Base-by-base conservation (phyloP, 1,284 basidiomycete species). In the Sporisorium scitamineum region DNA sequence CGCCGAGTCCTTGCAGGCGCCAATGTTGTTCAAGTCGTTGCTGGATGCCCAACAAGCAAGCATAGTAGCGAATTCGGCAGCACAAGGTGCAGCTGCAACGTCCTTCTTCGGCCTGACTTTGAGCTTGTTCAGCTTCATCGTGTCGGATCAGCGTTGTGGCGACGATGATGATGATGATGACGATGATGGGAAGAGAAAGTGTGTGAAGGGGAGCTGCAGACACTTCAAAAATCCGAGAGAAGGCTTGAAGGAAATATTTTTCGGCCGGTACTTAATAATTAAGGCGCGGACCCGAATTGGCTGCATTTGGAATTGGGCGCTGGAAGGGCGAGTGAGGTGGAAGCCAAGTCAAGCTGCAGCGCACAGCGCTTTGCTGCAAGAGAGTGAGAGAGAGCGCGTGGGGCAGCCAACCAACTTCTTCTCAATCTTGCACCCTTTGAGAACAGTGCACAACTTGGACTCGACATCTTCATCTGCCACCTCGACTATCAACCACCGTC, bases 41-140 rank as follows among this genome's bases (percentile, higher is more conserved):
- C 90, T 89, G 18, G 92, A 91, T n/a, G 94, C 93, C 93, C 94
- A 96, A 87, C 95, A 97, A 51, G 91, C 90, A 41, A 97, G 90
- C 91, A 97, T 93, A 56, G 90, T 87, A 13, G 91, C 89, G 64
- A 97, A 89, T 86, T 95, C 92, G 27, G 90, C 87, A 16, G 90
- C 90, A 84, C 94, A 94, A 69, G 92, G 88, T 53, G 89, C 90
- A 48, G 88, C 87, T 51, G 88, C 86, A 87, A 76, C 74, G 90
- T 93, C 87, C 87, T 93, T 93, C 64, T 89, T 89, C 47, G 93
- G 92, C 41, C 80, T 68, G 50, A 83, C 82, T 58, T 82, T 83
- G 73, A 82, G 79, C 69, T 82, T 79, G 64, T 82, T 74, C 54
- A 84, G 65, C 72, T 80, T 83, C 81, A 83, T 84, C 22, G 51